These are phyloP conservation scores for Phytophthora brassicae DNA, from an alignment of 352 stramenopile genomes.

Conservation along the genomic window DNA sequence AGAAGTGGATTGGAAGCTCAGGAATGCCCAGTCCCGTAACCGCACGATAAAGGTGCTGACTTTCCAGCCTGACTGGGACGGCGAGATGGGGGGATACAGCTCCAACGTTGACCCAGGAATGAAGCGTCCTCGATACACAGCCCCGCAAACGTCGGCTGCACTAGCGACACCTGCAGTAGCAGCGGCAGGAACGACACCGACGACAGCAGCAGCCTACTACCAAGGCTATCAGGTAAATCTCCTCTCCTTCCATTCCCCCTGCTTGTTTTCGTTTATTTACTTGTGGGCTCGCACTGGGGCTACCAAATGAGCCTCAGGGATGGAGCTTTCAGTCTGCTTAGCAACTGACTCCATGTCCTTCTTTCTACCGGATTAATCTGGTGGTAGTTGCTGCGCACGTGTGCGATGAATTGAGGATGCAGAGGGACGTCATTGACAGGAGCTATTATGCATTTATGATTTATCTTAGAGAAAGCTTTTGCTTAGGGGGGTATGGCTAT, in stretches of 20 bases:
- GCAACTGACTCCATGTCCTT: slow-evolving; percentile 34
- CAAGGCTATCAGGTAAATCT: slow-evolving; percentile 78
- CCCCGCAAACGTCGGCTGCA: slow-evolving; percentile 19
- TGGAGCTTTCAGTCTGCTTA: slow-evolving; percentile 24
- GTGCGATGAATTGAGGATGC: slow-evolving; percentile 28
- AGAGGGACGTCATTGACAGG: slow-evolving; percentile 32
- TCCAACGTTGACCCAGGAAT: slow-evolving; percentile 38
- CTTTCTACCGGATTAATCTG: slow-evolving; percentile 25
- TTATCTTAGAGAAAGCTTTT: slow-evolving; percentile 23
- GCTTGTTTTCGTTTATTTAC: slow-evolving; percentile 30
- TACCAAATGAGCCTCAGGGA: slow-evolving; percentile 17
- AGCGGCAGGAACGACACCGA: slow-evolving; percentile 11
- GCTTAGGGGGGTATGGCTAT: slow-evolving; percentile 12
- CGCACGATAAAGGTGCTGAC: slow-evolving; percentile 57
- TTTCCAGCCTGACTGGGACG: slow-evolving; percentile 36
- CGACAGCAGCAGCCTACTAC: slow-evolving; percentile 58
- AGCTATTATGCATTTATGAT: slow-evolving; percentile 32
- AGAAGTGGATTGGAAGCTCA: slow-evolving; percentile 69
- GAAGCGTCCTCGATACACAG: slow-evolving; percentile 61
- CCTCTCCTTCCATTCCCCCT: slow-evolving; percentile 23
- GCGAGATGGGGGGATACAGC: slow-evolving; percentile 32
- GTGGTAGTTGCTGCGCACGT: slow-evolving; percentile 29
- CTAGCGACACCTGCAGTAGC: slow-evolving; percentile 25
- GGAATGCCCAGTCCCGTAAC: slow-evolving; percentile 57
- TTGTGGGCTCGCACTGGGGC: slow-evolving; percentile 26